These are phyloP conservation scores for Pleurotus pulmonarius DNA, from an alignment of 768 basidiomycete species.

Conservation along the genomic window DNA sequence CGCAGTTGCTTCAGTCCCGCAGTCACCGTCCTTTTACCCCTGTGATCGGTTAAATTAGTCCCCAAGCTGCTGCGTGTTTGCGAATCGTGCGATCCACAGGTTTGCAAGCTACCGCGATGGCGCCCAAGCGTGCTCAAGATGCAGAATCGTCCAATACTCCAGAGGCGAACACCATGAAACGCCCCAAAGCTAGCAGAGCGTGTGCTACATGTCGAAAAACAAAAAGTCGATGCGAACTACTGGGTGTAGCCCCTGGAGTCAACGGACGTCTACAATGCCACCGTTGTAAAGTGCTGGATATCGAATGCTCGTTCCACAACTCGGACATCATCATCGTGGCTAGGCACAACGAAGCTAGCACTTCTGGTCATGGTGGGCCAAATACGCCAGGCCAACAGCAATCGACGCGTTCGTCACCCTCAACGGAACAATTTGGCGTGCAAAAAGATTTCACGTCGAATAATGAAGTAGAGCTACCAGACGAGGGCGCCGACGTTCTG, in stretches of 20 bases:
- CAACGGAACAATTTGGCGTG: neutral
- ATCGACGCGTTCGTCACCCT: neutral
- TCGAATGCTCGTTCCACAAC: constrained; percentile 43
- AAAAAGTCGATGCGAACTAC: constrained; percentile 47
- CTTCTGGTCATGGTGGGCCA: no score
- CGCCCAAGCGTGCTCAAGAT: neutral
- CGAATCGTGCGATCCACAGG: no score
- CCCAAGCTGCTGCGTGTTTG: no score
- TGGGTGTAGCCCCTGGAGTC: constrained; percentile 30
- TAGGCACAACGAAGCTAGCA: neutral
- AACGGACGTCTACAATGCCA: constrained; percentile 33
- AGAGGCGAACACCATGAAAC: constrained; percentile 17
- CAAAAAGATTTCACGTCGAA: neutral
- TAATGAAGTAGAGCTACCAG: neutral
- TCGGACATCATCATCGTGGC: constrained; percentile 22
- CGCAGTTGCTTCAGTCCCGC: no score
- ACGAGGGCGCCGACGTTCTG: no score
- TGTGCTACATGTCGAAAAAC: constrained; percentile 43
- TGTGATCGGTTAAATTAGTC: no score
- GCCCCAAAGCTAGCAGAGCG: constrained; percentile 40
- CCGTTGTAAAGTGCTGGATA: constrained; percentile 44
- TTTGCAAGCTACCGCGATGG: neutral
- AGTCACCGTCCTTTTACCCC: no score
- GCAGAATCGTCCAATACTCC: neutral
- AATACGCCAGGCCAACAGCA: neutral